Evolutionary conservation across 805 yeast species (phyloP), one percentile per base, ranked within the genome.

Genomic region (Saturnispora gosingensis): DNA sequence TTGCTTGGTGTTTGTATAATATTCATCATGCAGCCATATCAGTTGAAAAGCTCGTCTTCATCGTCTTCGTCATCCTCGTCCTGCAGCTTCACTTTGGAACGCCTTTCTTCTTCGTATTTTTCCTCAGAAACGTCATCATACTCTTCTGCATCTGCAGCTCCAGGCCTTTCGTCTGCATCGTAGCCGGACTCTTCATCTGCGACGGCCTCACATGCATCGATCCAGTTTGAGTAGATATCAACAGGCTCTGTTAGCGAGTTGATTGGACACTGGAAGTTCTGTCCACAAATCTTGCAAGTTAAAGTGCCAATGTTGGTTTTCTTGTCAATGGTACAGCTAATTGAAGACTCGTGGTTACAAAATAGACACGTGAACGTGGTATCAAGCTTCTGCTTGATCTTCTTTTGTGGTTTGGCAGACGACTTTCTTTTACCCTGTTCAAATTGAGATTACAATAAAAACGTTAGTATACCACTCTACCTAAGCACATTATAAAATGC

Each of bases 201-300:
- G 49, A 86, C 84, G 34, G 86, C 88, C 61, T 85, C 95, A 69
- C 91, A 86, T 1, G 98, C 98, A 72, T 91, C 99, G 49, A 88
- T 88, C 99, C 99, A 91, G 66, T 91, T 98, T 46, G 95, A 84
- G 65, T 91, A 91, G 15, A 91, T 85, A 69, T 91, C 99, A 42
- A 91, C 89, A 0, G 99, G 96, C 53, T 87, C 96, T 15, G 88
- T 81, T 48, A 85, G 72, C 3, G 88, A 79, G 66, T 88, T 88
- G 59, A 90, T 88, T 45, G 89, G 81, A 4, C 95, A 80, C 66
- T 90, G 97, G 72, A 93, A 91, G 38, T 80, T 77, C 67, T 90
- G 97, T 0, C 97, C 97, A 66, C 99, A 91, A 34, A 89, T 84
- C 64, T 93, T 93, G 67, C 99, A 91, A 56, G 79, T 81, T 53